A percentile compares a stretch with the other conserved stretches of the same genome.
These are phyloP conservation scores for Sarcocystis neurona DNA, from an alignment of 169 alveolate genomes.

Conservation along the genomic window DNA sequence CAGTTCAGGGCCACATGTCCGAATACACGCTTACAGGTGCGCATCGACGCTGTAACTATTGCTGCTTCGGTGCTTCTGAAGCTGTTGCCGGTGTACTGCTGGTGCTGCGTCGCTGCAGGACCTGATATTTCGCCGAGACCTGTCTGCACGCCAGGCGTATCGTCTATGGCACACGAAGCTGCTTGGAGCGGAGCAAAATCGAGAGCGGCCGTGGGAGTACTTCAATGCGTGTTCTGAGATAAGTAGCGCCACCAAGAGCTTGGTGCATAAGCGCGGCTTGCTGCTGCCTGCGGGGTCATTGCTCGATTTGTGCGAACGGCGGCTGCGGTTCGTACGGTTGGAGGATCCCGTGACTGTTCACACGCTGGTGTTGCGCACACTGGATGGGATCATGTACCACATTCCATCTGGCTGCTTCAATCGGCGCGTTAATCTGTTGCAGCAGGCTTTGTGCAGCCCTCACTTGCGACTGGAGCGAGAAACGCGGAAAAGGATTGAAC, in stretches of 20 bases:
- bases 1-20: too few relatives aligned
- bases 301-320: slow-evolving; percentile 1
- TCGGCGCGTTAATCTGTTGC: not conserved
- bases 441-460: not conserved
- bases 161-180: slow-evolving; percentile 5
- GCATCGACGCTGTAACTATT: too few relatives aligned
- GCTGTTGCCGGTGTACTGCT: not conserved
- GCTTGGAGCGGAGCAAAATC: not conserved
- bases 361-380: not conserved
- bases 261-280: not conserved
- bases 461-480: slow-evolving; percentile 5
- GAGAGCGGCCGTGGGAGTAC: slow-evolving; percentile 17
- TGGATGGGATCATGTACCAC: not conserved
- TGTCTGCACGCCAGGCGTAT: not conserved
- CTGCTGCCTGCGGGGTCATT: not conserved
- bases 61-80: too few relatives aligned
- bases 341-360: not conserved
- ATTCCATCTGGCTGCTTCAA: not conserved
- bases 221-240: too few relatives aligned
- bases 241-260: too few relatives aligned
- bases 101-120: not conserved
- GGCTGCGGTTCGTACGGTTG: not conserved
- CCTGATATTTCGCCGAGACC: not conserved
- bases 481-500: not conserved
- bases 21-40: too few relatives aligned